Evolutionary conservation across 495 filamentous ascomycete genomes (phyloP), one percentile per base, ranked within the genome.

Genomic region (Tirmania nivea): DNA sequence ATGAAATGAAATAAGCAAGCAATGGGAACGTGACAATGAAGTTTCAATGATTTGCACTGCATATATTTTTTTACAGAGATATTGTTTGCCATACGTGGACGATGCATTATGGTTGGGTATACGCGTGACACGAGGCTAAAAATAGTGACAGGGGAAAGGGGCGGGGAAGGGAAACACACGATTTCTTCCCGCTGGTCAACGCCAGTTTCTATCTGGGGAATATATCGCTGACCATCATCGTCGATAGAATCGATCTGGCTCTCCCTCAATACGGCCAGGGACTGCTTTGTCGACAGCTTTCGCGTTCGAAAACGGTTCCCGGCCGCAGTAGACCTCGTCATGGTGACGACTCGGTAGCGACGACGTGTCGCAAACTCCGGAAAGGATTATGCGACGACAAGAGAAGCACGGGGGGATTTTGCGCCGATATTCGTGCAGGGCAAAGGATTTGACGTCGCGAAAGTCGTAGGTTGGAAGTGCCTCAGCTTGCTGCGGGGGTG

Each of bases 101-200:
- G 25, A 31, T 31, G 25, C 25, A 31, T 31, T 31, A 31, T 31
- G 25, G 25, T 31, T 17, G 59, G 21, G 52, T 35, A 60, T 57
- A 56, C 53, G 54, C 49, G 52, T 59, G 57, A 3, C 53, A 35
- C 51, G 56, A 52, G 60, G 48, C 62, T 50, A 64, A 65, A 65
- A 64, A 65, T 65, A 65, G 62, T 49, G 55, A 52, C 49, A 35
- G 56, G 57, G 53, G 59, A 58, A 52, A 59, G 55, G 48, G n/a
- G 60, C 57, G 59, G 49, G 57, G 61, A 45, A 14, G 39, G 39
- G 68, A 62, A 63, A 86, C 88, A 78, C 68, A 94, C 90, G 71
- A 83, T 88, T 75, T 97, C 89, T 69, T 97, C 90, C 54, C 76
- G 81, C 66, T 92, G 88, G 69, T 97, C 90, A 56, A 97, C 90